phyloP scores from a whole-genome alignment of 2,329 filamentous ascomycete species.

The Epichloe sibirici region DNA sequence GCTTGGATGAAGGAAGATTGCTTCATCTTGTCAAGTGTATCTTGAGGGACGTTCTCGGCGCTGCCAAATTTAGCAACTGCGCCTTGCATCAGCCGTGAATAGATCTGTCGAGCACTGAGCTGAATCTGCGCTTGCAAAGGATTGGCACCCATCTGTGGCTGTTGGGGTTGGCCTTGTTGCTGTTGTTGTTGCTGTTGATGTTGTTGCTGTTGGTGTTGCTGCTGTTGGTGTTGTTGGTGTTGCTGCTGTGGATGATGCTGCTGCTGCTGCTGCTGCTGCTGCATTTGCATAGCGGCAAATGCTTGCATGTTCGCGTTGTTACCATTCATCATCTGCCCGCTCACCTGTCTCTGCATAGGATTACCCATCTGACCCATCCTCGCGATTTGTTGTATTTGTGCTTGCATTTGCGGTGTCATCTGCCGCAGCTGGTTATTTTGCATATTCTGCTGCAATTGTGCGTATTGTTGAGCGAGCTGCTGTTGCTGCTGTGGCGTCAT shows the following conservation, averaged over 20 bases:
- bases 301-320: conserved; percentile 28
- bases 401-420: conserved; percentile 27
- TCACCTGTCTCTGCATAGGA: conserved; percentile 25
- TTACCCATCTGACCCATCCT: conserved; percentile 26
- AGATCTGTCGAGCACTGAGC: conserved; percentile 24
- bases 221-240: conserved; percentile 10
- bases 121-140: conserved; percentile 22
- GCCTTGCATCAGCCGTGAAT: conserved; percentile 23
- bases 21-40: conserved; percentile 33
- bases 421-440: conserved; percentile 22
- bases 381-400: conserved; percentile 25
- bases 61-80: conserved; percentile 27
- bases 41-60: conserved; percentile 32
- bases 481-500: conserved; percentile 28
- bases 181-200: conserved; percentile 11
- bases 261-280: conserved; percentile 22
- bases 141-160: conserved; percentile 18
- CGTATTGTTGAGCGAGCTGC: conserved; percentile 31
- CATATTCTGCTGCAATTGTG: conserved; percentile 30
- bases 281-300: conserved; percentile 24
- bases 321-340: conserved; percentile 29
- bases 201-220: conserved; percentile 21
- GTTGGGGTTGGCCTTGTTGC: conserved; percentile 17
- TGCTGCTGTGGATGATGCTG: conserved; percentile 17
- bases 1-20: conserved; percentile 28